Conservation (phyloP, 345 rosid species). For the thale cress (Arabidopsis thaliana) region DNA sequence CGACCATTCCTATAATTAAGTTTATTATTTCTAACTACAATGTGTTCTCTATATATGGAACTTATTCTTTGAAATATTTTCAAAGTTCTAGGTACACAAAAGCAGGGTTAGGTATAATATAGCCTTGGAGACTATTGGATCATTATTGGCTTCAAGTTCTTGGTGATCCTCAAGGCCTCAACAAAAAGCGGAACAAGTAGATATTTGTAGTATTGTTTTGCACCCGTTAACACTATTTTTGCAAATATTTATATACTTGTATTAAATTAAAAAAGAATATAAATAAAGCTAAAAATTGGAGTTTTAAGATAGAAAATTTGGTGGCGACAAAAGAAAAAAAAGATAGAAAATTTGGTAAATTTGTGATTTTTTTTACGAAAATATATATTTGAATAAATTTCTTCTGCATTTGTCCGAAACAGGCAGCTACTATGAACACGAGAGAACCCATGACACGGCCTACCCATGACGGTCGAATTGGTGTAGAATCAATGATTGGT, state of each 20-base stretch:
- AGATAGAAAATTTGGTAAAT: no score
- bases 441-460: background rate
- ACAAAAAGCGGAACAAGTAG: background rate
- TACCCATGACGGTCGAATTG: background rate
- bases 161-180: background rate
- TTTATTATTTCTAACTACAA: background rate
- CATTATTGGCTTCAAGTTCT: conserved; percentile 3
- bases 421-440: background rate
- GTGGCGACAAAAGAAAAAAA: no score
- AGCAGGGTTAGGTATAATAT: background rate
- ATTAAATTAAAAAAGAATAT: background rate
- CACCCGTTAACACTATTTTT: background rate
- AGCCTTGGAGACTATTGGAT: background rate
- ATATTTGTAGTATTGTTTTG: background rate
- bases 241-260: background rate
- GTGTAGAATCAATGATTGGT: conserved; percentile 25
- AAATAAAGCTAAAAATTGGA: no score
- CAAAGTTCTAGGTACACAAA: background rate
- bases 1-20: background rate
- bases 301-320: background rate
- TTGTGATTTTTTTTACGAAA: background rate
- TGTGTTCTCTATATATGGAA: background rate
- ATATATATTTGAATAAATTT: background rate
- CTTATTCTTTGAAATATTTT: background rate
- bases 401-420: background rate